These are phyloP conservation scores for Cucurbita moschata DNA, from an alignment of 306 rosid genomes.

Conservation along the genomic window DNA sequence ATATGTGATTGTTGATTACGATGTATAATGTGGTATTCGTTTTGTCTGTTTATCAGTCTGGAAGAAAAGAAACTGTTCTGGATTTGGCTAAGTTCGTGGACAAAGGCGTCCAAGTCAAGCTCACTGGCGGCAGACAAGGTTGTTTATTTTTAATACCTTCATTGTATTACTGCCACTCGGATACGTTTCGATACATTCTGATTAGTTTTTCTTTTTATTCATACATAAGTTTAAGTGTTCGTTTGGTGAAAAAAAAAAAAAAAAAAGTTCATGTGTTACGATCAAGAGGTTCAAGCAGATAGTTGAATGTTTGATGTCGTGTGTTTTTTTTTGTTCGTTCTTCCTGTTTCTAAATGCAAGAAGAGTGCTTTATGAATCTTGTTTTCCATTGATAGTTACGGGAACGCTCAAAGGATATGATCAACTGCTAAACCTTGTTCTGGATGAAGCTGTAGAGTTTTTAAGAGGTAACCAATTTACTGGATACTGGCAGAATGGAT, in stretches of 20 bases:
- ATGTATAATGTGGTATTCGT: neutral
- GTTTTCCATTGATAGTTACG: slow-evolving; percentile 36
- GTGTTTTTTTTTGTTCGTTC: neutral
- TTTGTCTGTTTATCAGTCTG: neutral
- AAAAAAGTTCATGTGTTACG: neutral
- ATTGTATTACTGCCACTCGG: neutral
- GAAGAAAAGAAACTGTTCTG: slow-evolving; percentile 49
- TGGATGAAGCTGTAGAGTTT: slow-evolving; percentile 88
- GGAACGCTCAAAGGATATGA: slow-evolving; percentile 96
- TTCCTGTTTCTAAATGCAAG: neutral
- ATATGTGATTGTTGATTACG: neutral
- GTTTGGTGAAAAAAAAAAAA: too few relatives aligned
- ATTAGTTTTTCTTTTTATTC: neutral
- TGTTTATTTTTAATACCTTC: neutral
- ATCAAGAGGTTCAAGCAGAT: neutral
- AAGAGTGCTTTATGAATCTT: neutral
- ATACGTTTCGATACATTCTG: neutral
- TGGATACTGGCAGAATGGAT: neutral
- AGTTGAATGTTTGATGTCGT: neutral
- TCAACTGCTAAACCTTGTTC: slow-evolving; percentile 84
- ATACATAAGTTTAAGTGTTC: neutral
- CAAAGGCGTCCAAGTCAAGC: slow-evolving; percentile 91
- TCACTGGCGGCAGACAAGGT: slow-evolving; percentile 91
- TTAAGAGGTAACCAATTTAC: slow-evolving; percentile 46
- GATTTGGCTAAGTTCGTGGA: slow-evolving; percentile 82